Evolutionary conservation across 176 grass and related monocot species (phyloP).

Genomic region (Ensete ventricosum): DNA sequence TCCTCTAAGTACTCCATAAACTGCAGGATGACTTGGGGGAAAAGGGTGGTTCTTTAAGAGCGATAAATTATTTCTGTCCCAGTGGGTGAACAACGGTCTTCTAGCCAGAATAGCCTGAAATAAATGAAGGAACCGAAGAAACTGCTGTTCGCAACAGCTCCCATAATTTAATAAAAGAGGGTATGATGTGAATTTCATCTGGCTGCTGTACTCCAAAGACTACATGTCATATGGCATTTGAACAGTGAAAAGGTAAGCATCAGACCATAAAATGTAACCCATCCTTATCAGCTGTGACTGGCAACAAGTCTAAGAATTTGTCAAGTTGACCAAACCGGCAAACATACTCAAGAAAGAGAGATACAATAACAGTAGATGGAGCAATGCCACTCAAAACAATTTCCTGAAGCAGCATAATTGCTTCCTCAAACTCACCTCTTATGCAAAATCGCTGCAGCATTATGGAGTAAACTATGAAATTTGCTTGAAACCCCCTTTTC

Average conservation of each 20-base stretch:
- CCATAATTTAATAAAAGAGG: no score
- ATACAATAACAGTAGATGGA: not conserved
- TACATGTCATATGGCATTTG: not conserved
- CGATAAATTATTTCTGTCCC: no score
- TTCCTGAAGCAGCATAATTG: slow-evolving; percentile 6
- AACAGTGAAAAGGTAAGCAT: not conserved
- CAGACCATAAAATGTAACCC: not conserved
- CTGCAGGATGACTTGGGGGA: no score
- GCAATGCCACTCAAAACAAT: not conserved
- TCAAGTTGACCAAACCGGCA: not conserved
- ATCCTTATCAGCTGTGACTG: not conserved
- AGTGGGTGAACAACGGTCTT: no score
- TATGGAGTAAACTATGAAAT: not conserved
- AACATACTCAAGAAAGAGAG: slow-evolving; percentile 14
- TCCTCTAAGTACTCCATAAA: no score
- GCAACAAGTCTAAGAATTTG: slow-evolving; percentile 14
- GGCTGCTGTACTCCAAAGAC: not conserved
- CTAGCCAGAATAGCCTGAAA: no score
- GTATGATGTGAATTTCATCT: not conserved
- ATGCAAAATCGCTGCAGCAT: slow-evolving; percentile 13
- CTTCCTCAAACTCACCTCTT: slow-evolving; percentile 14
- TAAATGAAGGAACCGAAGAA: no score
- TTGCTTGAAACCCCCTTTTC: not conserved
- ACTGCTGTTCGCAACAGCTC: no score
- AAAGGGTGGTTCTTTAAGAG: no score